Base-by-base conservation (phyloP, 1,284 basidiomycete genomes). In the Heterobasidion parviporum region DNA sequence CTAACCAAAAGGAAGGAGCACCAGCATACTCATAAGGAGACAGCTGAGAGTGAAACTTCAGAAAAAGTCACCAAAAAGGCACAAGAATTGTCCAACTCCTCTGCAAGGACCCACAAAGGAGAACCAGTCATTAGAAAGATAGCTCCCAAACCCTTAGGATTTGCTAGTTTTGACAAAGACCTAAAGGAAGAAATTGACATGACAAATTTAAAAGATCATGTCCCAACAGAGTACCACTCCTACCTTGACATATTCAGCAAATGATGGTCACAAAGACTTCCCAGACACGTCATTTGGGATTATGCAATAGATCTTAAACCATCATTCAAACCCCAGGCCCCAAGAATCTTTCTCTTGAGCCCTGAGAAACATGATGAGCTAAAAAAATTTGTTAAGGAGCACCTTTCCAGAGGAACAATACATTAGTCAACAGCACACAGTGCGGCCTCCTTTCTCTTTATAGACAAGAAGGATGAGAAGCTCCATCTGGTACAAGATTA, bases 361-460 rank as follows among this genome's bases (percentile, higher is more conserved):
- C 16, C 8, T 14, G 38, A 41, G 33, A 52, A 41, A 18, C 2
- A 18, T 18, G 15, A 41, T 2, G 3, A 52, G 18, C 50, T 52
- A 2, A 6, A 38, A 8, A 41, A 12, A 16, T 52, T 38, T 6
- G 1, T 52, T 1, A 18, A 52, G 14, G 50, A 55, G 51, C 15
- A 55, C 16, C 16, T 32, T 74, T 15, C 7, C 15, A 51, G 38
- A 43, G 47, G 47, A 26, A 41, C 33, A 6, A 55, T 55, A 3
- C 10, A 36, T 2, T 1, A 1, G 12, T 51, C 54, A 12, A 50
- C 52, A 20, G 44, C 41, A 7, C 50, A 49, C 4, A 45, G 34
- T 6, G 18, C 55, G 35, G n/a, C 36, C 12, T 38, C 49, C 0
- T 47, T 56, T 44, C 52, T 56, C 50, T 56, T 52, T n/a, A 36